Base-by-base conservation (phyloP, 306 rosid genomes). In the Lablab purpureus region DNA sequence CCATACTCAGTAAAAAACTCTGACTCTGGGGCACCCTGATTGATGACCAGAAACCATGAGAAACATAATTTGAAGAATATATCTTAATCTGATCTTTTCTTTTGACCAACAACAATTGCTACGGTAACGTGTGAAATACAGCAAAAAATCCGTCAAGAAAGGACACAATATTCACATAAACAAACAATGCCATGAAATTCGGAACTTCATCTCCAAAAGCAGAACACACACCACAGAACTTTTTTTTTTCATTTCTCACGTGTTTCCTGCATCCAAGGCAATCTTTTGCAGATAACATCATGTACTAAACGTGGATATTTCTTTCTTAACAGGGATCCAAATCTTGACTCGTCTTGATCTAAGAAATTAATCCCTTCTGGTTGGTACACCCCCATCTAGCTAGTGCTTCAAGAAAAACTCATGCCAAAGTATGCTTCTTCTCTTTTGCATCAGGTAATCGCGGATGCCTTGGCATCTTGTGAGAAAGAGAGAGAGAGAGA, bases 1-100 rank as follows among this genome's bases (percentile, higher is more conserved):
- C 99, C 98, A 79, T 96, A 96, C 84, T 93, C 94, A 0, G 99
- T 96, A 85, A 96, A 96, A 87, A 96, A 96, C 7, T 96, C 98
- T 8, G 96, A 23, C 85, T 96, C 94, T 45, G 76, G 74, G 32
- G 86, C 83, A 69, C 92, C 87, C 97, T 95, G 82, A 11, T 85
- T 58, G 54, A 77, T 36, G 70, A 58, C 73, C 71, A 75, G 10
- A 76, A 75, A 45, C 54, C 79, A 67, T 64, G 17, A 74, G 59
- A 60, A 80, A 40, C 37, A 66, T 3, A 59, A 76, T 10, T 27
- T 41, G 55, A 45, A 70, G 25, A 46, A n/a, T 19, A 28, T 28
- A 23, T 22, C 7, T 17, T 30, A 14, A 43, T 27, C 7, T 3
- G 30, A 40, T 27, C 15, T 59, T 8, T 67, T 58, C 49, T 19